Conservation (phyloP, 306 rosid species). For the Purshia tridentata region DNA sequence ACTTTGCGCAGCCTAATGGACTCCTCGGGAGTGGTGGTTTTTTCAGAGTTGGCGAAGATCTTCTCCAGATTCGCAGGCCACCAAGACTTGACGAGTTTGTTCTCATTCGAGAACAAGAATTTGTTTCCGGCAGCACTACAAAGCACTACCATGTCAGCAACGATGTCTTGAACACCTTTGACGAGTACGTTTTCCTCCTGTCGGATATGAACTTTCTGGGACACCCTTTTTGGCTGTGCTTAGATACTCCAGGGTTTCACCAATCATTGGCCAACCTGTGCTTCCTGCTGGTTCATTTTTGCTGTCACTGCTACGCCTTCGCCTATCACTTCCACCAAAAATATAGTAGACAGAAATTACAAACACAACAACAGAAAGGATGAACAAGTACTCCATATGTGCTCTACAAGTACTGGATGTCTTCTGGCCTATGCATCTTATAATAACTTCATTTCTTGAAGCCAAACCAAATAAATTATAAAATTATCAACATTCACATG, state of each 20-base stretch:
- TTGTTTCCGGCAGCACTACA: slow-evolving; percentile 20
- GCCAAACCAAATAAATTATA: no score
- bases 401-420: no score
- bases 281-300: slow-evolving; percentile 9
- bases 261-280: slow-evolving; percentile 22
- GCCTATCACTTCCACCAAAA: no score
- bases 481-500: no score
- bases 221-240: neutral
- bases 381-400: no score
- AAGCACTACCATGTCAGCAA: neutral
- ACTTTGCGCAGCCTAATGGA: neutral
- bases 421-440: no score
- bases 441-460: no score
- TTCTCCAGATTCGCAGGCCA: slow-evolving; percentile 14
- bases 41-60: slow-evolving; percentile 4
- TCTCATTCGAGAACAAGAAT: slow-evolving; percentile 23
- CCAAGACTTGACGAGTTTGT: slow-evolving; percentile 24
- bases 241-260: slow-evolving; percentile 21
- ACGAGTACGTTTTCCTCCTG: slow-evolving; percentile 11
- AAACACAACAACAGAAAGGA: no score
- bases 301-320: neutral
- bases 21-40: neutral
- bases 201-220: slow-evolving; percentile 11
- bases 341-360: no score
- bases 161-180: slow-evolving; percentile 20